Evolutionary conservation across 495 filamentous ascomycete species (phyloP).

Genomic region (Podospora pseudoanserina): DNA sequence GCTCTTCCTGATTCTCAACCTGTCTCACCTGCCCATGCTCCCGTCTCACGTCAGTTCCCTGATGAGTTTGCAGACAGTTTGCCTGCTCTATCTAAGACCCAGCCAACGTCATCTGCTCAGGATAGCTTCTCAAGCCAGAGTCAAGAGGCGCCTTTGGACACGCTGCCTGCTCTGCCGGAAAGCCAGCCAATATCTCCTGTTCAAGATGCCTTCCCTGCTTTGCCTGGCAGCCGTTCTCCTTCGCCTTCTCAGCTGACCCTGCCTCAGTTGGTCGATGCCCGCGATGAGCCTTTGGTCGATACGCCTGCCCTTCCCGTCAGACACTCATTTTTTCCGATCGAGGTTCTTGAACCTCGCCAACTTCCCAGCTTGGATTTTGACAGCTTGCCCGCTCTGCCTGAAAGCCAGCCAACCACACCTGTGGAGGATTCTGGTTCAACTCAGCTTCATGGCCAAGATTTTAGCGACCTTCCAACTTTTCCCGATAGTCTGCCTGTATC

Average conservation of each 20-base stretch:
- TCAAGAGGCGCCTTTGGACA: conserved; percentile 2
- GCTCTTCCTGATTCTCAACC: background rate
- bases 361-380: background rate
- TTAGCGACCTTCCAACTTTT: background rate
- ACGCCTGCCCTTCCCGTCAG: too few species aligned
- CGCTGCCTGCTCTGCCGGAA: conserved; percentile 10
- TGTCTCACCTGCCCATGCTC: background rate
- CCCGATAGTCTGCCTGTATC: conserved; percentile 12
- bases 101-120: background rate
- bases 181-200: background rate
- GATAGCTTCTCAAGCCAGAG: background rate
- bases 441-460: background rate
- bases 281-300: background rate
- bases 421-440: background rate
- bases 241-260: background rate
- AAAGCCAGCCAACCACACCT: background rate
- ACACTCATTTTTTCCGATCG: background rate
- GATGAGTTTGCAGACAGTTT: background rate
- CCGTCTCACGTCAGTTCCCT: background rate
- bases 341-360: background rate
- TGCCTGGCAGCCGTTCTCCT: conserved; percentile 9
- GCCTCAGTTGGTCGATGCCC: background rate
- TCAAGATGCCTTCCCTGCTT: background rate
- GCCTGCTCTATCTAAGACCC: background rate
- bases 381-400: background rate